phyloP scores from a whole-genome alignment of 805 yeast species.

The Saturnispora sekii region DNA sequence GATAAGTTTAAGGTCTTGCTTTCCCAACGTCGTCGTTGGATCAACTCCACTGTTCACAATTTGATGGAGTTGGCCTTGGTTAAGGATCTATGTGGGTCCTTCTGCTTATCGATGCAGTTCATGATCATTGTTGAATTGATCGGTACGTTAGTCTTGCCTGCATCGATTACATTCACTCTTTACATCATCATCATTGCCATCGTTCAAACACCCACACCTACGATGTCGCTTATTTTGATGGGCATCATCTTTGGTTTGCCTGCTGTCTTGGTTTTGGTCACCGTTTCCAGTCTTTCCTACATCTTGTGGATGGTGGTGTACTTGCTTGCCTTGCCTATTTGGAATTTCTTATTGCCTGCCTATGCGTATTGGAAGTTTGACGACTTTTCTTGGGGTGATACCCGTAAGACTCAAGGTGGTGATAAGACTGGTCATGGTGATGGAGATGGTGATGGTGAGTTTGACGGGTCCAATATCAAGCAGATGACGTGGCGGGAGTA shows the following conservation, averaged over 20 bases:
- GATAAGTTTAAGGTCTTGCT: slow-evolving; percentile 65
- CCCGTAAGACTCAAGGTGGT: slow-evolving; percentile 67
- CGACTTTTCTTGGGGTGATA: slow-evolving; percentile 95
- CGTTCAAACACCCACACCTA: slow-evolving; percentile 65
- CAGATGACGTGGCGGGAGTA: slow-evolving; percentile 95
- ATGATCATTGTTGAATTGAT: slow-evolving; percentile 74
- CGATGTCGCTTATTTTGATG: slow-evolving; percentile 64
- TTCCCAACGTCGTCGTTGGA: slow-evolving; percentile 96
- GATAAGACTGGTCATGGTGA: slow-evolving; percentile 63
- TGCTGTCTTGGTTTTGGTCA: slow-evolving; percentile 68
- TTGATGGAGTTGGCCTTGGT: slow-evolving; percentile 79
- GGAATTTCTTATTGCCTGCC: slow-evolving; percentile 83
- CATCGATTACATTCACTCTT: slow-evolving; percentile 74
- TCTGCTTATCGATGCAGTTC: slow-evolving; percentile 92
- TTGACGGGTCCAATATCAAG: slow-evolving; percentile 81
- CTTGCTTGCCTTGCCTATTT: slow-evolving; percentile 74
- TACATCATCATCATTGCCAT: slow-evolving; percentile 70
- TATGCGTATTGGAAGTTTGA: slow-evolving; percentile 94
- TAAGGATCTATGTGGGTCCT: slow-evolving; percentile 85
- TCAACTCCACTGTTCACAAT: slow-evolving; percentile 89
- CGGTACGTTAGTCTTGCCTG: slow-evolving; percentile 83
- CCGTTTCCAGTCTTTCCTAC: slow-evolving; percentile 66
- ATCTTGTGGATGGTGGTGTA: slow-evolving; percentile 73
- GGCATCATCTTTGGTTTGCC: slow-evolving; percentile 80
- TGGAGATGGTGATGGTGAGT: slow-evolving; percentile 65